phyloP scores from a whole-genome alignment of 169 alveolate genomes.

The Sarcocystis neurona region DNA sequence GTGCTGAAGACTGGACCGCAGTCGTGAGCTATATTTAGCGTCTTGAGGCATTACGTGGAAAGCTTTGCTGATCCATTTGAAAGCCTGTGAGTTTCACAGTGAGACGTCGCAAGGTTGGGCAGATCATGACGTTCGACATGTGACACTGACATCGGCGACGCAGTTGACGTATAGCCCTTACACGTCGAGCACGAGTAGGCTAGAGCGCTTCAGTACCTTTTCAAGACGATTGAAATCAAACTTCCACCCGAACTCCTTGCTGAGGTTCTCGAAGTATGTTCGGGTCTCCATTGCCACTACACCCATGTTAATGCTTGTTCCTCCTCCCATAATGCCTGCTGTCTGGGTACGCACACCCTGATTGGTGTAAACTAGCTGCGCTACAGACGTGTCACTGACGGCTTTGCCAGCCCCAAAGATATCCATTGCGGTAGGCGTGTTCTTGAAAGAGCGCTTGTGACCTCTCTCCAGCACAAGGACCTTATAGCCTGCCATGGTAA shows the following conservation, averaged over 20 bases:
- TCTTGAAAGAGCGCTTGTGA: constrained; percentile 55
- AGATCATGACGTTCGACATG: too few relatives aligned
- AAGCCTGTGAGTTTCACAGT: too few relatives aligned
- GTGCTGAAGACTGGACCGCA: neutral
- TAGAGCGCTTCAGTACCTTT: too few relatives aligned
- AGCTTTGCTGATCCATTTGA: neutral
- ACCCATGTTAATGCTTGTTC: constrained; percentile 76
- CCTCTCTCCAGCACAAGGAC: constrained; percentile 77
- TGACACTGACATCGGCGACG: too few relatives aligned
- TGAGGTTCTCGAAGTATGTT: neutral
- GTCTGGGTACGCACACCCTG: constrained; percentile 74
- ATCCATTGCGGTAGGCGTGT: constrained; percentile 63
- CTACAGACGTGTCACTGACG: constrained; percentile 68
- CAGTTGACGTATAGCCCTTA: too few relatives aligned
- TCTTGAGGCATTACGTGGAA: constrained; percentile 31
- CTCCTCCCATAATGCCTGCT: constrained; percentile 76
- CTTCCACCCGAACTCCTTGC: neutral
- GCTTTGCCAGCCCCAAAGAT: constrained; percentile 73
- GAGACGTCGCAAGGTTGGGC: too few relatives aligned
- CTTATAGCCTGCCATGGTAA: neutral
- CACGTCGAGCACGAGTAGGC: too few relatives aligned
- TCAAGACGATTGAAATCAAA: neutral
- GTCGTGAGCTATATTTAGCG: neutral
- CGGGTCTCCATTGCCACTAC: constrained; percentile 68
- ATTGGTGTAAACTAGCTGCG: constrained; percentile 69